These are phyloP conservation scores for Sphagnum magellanicum DNA, from an alignment of 228 moss, liverwort and hornwort species.

Conservation along the genomic window DNA sequence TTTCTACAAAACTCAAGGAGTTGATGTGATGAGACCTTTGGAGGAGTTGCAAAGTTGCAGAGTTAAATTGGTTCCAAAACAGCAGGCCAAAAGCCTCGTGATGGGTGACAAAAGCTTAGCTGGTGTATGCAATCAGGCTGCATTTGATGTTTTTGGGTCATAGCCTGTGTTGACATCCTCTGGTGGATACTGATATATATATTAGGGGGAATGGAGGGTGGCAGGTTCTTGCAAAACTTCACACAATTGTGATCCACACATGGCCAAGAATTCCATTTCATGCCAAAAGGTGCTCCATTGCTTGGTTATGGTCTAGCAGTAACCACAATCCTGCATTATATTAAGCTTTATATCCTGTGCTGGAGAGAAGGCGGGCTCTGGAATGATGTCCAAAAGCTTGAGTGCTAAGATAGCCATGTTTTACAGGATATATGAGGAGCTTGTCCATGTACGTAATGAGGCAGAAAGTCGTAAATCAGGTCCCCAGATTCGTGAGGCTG, in stretches of 20 bases:
- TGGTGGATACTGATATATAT: background rate
- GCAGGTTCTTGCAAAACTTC: slow-evolving; percentile 62
- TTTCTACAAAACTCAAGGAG: no score
- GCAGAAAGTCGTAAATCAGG: slow-evolving; percentile 44
- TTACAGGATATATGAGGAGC: slow-evolving; percentile 63
- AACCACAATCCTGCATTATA: background rate
- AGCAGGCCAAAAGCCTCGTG: background rate
- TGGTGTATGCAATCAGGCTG: background rate
- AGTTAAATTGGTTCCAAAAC: no score
- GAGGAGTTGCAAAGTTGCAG: no score
- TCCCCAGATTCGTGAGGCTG: slow-evolving; percentile 44
- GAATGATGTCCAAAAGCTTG: slow-evolving; percentile 1
- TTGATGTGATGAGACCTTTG: no score
- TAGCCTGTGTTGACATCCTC: background rate
- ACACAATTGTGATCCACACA: slow-evolving; percentile 53
- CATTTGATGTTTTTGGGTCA: background rate
- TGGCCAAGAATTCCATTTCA: slow-evolving; percentile 92
- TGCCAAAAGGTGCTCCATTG: slow-evolving; percentile 45
- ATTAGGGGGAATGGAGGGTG: slow-evolving; percentile 1
- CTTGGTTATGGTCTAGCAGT: background rate
- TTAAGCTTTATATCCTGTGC: background rate
- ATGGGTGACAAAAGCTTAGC: background rate
- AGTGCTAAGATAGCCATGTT: slow-evolving; percentile 1
- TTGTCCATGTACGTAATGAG: slow-evolving; percentile 40
- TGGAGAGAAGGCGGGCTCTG: background rate